Evolutionary conservation across 2,329 filamentous ascomycete genomes (phyloP).

Genomic region (Cordyceps fumosorosea): DNA sequence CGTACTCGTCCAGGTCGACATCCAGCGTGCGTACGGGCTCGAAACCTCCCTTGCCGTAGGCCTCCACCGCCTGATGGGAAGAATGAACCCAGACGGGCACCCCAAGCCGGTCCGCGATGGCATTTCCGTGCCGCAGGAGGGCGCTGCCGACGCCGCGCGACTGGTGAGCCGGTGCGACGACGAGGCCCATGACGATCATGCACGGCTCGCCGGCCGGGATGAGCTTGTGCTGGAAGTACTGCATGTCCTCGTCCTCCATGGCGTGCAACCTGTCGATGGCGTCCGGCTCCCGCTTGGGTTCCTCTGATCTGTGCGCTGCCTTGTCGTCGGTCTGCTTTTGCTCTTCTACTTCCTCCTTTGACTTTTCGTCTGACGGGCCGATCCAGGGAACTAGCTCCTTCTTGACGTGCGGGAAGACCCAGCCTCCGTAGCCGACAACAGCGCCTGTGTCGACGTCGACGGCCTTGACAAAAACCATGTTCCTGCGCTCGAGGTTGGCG

Average conservation of each 20-base stretch:
- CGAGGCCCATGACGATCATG: constrained; percentile 14
- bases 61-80: constrained; percentile 14
- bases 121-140: constrained; percentile 11
- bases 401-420: constrained; percentile 10
- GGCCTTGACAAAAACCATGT: constrained; percentile 13
- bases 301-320: neutral
- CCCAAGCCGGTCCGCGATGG: constrained; percentile 9
- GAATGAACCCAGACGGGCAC: constrained; percentile 13
- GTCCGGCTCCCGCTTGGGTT: neutral
- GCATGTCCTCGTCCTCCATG: constrained; percentile 13
- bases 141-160: constrained; percentile 12
- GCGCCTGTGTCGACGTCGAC: constrained; percentile 7
- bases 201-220: constrained; percentile 12
- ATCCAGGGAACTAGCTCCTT: constrained; percentile 1
- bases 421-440: constrained; percentile 13
- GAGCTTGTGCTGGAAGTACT: constrained; percentile 7
- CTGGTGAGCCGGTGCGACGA: constrained; percentile 10
- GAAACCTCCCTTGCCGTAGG: constrained; percentile 13
- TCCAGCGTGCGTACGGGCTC: constrained; percentile 9
- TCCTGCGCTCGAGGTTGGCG: constrained; percentile 5
- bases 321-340: neutral
- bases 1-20: constrained; percentile 14
- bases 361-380: constrained; percentile 8
- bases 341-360: neutral
- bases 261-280: constrained; percentile 11